A percentile compares a stretch with the other conserved stretches of the same genome.
Conservation (phyloP, 129 eudicot genomes). For the Pseudognaphalium luteoalbum region DNA sequence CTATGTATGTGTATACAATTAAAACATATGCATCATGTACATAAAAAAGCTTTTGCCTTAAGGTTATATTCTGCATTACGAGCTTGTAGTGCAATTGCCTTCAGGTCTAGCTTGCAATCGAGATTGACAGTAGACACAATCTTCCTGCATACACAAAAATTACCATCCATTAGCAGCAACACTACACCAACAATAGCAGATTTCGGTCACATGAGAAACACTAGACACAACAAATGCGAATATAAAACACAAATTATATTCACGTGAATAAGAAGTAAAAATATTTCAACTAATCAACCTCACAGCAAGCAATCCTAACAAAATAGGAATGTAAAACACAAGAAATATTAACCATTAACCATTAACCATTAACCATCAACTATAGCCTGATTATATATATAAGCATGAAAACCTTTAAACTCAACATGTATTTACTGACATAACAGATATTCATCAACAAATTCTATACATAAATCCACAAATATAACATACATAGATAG, state of each 20-base stretch:
- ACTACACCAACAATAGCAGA: background rate
- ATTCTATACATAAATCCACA: background rate
- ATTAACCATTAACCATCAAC: background rate
- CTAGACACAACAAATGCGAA: background rate
- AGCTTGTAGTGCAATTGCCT: constrained; percentile 81
- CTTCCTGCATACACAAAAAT: constrained; percentile 44
- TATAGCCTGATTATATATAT: background rate
- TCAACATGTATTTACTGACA: background rate
- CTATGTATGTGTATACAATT: no score
- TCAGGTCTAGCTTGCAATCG: constrained; percentile 82
- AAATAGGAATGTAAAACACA: no score
- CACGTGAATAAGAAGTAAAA: no score
- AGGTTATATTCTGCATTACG: constrained; percentile 94
- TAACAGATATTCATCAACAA: no score
- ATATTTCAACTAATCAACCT: no score
- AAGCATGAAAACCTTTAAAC: no score
- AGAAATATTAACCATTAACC: background rate
- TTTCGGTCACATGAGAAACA: background rate
- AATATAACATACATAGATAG: background rate
- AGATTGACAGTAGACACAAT: constrained; percentile 89
- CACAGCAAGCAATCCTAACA: no score
- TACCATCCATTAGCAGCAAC: background rate
- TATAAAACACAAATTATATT: background rate
- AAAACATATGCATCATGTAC: background rate
- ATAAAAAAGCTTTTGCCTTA: constrained; percentile 46